Conservation (phyloP, 208 protist genomes). For the Trypanosoma avium region DNA sequence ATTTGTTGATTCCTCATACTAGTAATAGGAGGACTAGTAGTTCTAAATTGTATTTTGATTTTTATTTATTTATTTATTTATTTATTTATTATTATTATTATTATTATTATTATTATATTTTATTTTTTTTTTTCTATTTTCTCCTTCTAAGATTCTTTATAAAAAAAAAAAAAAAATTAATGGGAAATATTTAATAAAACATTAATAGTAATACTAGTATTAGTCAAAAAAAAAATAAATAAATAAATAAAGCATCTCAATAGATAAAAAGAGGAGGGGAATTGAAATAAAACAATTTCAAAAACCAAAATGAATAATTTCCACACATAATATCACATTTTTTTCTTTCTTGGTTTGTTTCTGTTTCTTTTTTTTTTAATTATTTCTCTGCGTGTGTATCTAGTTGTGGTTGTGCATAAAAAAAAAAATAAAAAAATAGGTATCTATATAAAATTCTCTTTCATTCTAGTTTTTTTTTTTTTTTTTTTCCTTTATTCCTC, state of each 20-base stretch:
- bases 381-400: no score
- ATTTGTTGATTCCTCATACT: no score
- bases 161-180: neutral
- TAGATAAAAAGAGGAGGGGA: neutral
- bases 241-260: neutral
- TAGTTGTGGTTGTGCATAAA: neutral
- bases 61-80: no score
- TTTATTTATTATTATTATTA: no score
- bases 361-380: no score
- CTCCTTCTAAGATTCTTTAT: neutral
- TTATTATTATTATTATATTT: no score
- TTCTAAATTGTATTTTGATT: no score
- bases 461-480: neutral
- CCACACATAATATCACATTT: no score
- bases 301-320: no score
- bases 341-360: no score
- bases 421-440: slow-evolving; percentile 12
- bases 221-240: neutral
- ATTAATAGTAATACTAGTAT: slow-evolving; percentile 8
- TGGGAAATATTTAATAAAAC: no score
- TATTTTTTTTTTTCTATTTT: neutral
- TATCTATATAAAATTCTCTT: neutral
- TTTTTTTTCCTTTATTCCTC: neutral
- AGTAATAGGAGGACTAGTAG: no score
- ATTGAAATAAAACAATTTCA: neutral